Percentiles rank a stretch among this genome's conserved stretches.
Evolutionary conservation across 768 basidiomycete species (phyloP).

Genomic region (Pulveroboletus ravenelii): DNA sequence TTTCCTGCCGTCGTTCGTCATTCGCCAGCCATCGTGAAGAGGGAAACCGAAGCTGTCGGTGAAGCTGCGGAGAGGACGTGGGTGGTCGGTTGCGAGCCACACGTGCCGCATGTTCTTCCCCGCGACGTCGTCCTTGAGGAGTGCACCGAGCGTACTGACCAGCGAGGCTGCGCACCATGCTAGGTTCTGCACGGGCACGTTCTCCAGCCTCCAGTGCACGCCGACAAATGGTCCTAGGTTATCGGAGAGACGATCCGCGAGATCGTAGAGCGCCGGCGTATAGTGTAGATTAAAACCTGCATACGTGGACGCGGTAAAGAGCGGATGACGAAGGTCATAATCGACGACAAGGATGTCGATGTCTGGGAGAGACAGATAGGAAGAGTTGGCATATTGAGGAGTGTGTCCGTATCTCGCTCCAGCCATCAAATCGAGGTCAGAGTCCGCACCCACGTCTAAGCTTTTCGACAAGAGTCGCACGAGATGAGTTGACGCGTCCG

Average conservation of each 20-base stretch:
- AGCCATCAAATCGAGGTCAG: conserved; percentile 8
- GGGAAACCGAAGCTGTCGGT: conserved; percentile 9
- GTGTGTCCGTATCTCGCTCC: conserved; percentile 11
- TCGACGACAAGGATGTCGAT: conserved; percentile 47
- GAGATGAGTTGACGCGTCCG: conserved; percentile 14
- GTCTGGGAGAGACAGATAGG: conserved; percentile 20
- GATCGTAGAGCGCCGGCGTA: conserved; percentile 36
- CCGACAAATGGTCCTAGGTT: conserved; percentile 40
- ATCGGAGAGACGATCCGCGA: conserved; percentile 36
- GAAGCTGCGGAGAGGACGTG: conserved; percentile 16
- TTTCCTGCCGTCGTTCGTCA: neutral
- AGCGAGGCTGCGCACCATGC: conserved; percentile 48
- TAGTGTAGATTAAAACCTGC: conserved; percentile 35
- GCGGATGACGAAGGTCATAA: conserved; percentile 47
- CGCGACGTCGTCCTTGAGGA: conserved; percentile 30
- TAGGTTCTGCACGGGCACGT: conserved; percentile 38
- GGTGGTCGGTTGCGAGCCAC: conserved; percentile 58
- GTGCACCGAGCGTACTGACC: conserved; percentile 36
- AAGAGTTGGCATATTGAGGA: conserved; percentile 11
- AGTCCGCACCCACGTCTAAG: neutral
- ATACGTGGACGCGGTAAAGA: conserved; percentile 29
- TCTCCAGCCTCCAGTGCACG: conserved; percentile 59
- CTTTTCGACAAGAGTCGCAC: conserved; percentile 13
- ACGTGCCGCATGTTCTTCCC: conserved; percentile 36
- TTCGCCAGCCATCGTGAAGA: conserved; percentile 4